Conservation (phyloP, 352 stramenopile genomes). For the Globisporangium emineosum region DNA sequence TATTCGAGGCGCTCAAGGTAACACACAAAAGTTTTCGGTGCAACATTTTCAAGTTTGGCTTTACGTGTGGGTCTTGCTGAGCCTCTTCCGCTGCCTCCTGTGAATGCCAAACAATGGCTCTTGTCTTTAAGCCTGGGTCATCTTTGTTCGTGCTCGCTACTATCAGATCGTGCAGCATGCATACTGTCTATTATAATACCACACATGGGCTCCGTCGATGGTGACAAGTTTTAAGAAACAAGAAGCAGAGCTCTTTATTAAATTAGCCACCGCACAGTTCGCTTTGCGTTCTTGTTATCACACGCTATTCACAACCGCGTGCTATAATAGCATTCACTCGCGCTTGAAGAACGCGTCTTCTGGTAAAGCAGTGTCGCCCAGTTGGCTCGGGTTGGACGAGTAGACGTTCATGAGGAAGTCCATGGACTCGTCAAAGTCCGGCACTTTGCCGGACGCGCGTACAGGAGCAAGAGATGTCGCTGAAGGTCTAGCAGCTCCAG, state of each 20-base stretch:
- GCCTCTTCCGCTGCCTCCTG: no score
- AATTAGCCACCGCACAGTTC: background rate
- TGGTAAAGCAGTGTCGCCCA: conserved; percentile 17
- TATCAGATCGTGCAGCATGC: no score
- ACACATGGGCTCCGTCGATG: no score
- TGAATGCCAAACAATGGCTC: no score
- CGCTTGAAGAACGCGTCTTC: conserved; percentile 14
- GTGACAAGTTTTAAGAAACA: no score
- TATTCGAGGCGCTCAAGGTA: no score
- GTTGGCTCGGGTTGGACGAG: conserved; percentile 43
- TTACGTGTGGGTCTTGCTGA: no score
- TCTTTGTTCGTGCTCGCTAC: no score
- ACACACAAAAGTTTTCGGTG: no score
- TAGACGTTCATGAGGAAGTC: conserved; percentile 83
- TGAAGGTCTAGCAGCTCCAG: background rate
- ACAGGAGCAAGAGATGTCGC: background rate
- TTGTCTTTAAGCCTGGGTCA: no score
- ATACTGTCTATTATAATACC: no score
- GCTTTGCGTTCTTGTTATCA: background rate
- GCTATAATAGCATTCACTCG: conserved; percentile 8
- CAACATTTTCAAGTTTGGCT: no score
- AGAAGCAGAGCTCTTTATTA: background rate
- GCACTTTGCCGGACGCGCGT: conserved; percentile 28
- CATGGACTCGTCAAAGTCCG: conserved; percentile 77
- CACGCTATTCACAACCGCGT: background rate